These are phyloP conservation scores for Sugiyamaella chiloensis DNA, from an alignment of 805 yeast genomes.

Conservation along the genomic window DNA sequence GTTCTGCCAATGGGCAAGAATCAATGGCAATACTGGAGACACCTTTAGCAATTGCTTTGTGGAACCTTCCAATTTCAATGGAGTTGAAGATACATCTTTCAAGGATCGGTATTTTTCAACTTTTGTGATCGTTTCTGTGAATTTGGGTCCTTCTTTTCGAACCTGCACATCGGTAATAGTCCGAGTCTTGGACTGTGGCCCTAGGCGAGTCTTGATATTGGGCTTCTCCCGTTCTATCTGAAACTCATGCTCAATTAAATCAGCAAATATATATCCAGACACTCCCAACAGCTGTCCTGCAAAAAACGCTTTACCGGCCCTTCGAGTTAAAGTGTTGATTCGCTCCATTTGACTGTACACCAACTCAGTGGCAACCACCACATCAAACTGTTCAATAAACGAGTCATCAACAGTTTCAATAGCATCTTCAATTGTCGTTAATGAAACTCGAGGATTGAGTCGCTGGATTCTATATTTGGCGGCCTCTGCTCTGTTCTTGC, in stretches of 20 bases:
- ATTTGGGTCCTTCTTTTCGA: constrained; percentile 28
- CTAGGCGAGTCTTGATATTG: constrained; percentile 42
- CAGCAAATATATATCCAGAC: constrained; percentile 78
- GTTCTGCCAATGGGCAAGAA: constrained; percentile 55
- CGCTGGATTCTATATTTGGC: constrained; percentile 58
- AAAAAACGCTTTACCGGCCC: constrained; percentile 60
- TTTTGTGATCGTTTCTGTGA: constrained; percentile 38
- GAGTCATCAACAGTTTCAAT: constrained; percentile 27
- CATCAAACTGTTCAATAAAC: constrained; percentile 56
- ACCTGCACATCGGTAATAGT: constrained; percentile 41
- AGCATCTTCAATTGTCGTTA: constrained; percentile 42
- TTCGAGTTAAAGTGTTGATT: constrained; percentile 58
- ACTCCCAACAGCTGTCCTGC: constrained; percentile 70
- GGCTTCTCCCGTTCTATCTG: constrained; percentile 21
- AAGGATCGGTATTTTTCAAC: constrained; percentile 40
- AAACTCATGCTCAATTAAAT: constrained; percentile 60
- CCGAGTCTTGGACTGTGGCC: constrained; percentile 43
- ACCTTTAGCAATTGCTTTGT: constrained; percentile 43
- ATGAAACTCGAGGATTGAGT: constrained; percentile 73
- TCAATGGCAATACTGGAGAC: constrained; percentile 55
- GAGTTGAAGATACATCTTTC: constrained; percentile 26
- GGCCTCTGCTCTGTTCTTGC: constrained; percentile 52
- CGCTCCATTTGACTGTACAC: constrained; percentile 22
- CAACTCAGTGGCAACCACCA: constrained; percentile 75
- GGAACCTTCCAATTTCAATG: constrained; percentile 18